A percentile compares a stretch with the other conserved stretches of the same genome.
phyloP scores from a whole-genome alignment of 2,329 filamentous ascomycete species.

The Talaromyces sp. region DNA sequence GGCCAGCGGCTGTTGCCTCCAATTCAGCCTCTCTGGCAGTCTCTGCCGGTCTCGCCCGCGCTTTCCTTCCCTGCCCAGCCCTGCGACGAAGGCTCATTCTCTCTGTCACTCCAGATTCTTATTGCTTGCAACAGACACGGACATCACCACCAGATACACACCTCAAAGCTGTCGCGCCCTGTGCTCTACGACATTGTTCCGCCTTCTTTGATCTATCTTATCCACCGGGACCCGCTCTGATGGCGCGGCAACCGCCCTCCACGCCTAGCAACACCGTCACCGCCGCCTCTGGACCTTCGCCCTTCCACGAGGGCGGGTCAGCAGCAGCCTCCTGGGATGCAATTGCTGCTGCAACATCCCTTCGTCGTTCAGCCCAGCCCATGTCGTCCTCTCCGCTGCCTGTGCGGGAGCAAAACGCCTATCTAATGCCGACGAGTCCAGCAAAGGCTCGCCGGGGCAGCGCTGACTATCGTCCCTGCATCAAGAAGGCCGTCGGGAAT shows the following conservation, averaged over 20 bases:
- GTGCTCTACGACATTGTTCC: not conserved
- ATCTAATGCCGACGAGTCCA: constrained; percentile 85
- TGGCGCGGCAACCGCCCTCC: constrained; percentile 24
- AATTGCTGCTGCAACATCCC: constrained; percentile 17
- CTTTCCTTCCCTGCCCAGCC: constrained; percentile 40
- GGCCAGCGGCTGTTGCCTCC: not conserved
- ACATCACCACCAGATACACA: not conserved
- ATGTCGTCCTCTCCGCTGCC: constrained; percentile 26
- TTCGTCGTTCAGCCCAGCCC: constrained; percentile 18
- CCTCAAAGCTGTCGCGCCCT: not conserved
- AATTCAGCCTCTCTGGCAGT: not conserved
- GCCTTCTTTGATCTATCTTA: not conserved
- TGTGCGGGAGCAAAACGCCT: constrained; percentile 61
- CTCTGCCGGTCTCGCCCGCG: not conserved
- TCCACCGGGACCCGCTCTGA: constrained; percentile 15
- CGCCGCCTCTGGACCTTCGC: constrained; percentile 15
- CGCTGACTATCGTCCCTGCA: constrained; percentile 75
- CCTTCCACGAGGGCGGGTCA: constrained; percentile 26
- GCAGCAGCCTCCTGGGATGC: constrained; percentile 18
- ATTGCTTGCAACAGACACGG: not conserved
- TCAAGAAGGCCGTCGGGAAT: constrained; percentile 70
- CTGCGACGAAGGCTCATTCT: constrained; percentile 11
- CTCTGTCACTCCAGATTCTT: not conserved
- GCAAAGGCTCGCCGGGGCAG: constrained; percentile 57
- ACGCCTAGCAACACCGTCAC: constrained; percentile 17